These are phyloP conservation scores for Aspergillus incahuasiensis DNA, from an alignment of 495 filamentous ascomycete genomes.

Conservation along the genomic window DNA sequence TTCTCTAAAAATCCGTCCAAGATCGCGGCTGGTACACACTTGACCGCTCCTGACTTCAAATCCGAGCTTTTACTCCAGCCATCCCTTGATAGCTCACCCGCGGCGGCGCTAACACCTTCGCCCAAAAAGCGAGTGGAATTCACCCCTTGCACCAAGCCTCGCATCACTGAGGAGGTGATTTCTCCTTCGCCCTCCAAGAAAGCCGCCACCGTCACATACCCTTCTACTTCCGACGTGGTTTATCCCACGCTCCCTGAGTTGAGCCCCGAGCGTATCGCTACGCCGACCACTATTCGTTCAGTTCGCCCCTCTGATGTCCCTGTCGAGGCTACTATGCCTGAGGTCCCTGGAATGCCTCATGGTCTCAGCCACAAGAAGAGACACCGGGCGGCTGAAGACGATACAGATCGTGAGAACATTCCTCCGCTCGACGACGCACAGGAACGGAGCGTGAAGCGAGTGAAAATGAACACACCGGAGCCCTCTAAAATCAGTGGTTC, in stretches of 20 bases:
- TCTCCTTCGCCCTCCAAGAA: constrained; percentile 46
- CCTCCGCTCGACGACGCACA: constrained; percentile 33
- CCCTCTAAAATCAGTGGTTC: constrained; percentile 32
- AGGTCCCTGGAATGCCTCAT: constrained; percentile 53
- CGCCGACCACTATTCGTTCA: constrained; percentile 30
- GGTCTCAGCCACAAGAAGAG: constrained; percentile 74
- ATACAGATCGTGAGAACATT: constrained; percentile 41
- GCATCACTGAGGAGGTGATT: constrained; percentile 29
- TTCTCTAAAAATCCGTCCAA: constrained; percentile 58
- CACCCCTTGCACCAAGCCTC: constrained; percentile 47
- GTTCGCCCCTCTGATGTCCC: constrained; percentile 29
- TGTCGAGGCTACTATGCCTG: constrained; percentile 21
- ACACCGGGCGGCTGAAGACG: constrained; percentile 45
- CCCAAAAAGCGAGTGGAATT: constrained; percentile 61
- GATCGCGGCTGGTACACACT: constrained; percentile 57
- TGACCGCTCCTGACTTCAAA: constrained; percentile 44
- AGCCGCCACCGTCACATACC: constrained; percentile 22
- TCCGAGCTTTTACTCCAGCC: constrained; percentile 41
- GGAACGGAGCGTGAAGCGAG: constrained; percentile 40
- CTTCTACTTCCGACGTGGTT: constrained; percentile 30
- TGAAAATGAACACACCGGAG: constrained; percentile 36
- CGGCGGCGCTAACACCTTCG: constrained; percentile 37
- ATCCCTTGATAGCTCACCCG: constrained; percentile 19
- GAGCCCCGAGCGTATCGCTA: constrained; percentile 31
- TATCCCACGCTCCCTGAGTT: constrained; percentile 41